Conservation (phyloP, 805 yeast genomes). For the Geotrichum ghanense region DNA sequence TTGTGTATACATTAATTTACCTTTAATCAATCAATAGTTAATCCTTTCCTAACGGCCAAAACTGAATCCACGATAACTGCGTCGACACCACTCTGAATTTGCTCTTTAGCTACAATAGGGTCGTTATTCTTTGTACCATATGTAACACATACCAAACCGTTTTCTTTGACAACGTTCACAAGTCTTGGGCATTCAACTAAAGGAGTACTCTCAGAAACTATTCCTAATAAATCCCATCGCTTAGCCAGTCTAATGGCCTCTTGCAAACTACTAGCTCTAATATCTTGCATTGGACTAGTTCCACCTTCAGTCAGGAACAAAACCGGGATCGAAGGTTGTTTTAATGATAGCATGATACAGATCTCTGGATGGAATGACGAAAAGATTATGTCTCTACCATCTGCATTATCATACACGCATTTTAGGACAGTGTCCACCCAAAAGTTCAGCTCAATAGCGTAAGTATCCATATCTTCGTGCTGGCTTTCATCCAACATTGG, state of each 20-base stretch:
- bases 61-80: constrained; percentile 97
- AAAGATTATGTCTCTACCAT: constrained; percentile 77
- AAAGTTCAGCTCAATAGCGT: constrained; percentile 70
- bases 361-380: constrained; percentile 94
- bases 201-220: constrained; percentile 82
- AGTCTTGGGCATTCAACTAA: constrained; percentile 82
- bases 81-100: constrained; percentile 90
- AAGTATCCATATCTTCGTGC: constrained; percentile 75
- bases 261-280: constrained; percentile 77
- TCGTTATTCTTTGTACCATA: constrained; percentile 79
- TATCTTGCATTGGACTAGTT: constrained; percentile 74
- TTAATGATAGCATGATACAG: constrained; percentile 72
- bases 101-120: constrained; percentile 72
- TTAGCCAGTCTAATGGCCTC: constrained; percentile 85
- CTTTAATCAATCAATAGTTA: constrained; percentile 36
- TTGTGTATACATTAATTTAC: too few species aligned
- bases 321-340: constrained; percentile 90
- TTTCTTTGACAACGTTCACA: constrained; percentile 80
- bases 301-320: constrained; percentile 86
- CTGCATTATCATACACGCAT: constrained; percentile 63
- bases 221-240: constrained; percentile 83
- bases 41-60: constrained; percentile 79
- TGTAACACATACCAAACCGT: constrained; percentile 87
- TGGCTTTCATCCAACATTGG: constrained; percentile 94
- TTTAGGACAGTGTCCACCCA: constrained; percentile 83